These are phyloP conservation scores for Eutrema japonicum DNA, from an alignment of 345 rosid species.

Conservation along the genomic window DNA sequence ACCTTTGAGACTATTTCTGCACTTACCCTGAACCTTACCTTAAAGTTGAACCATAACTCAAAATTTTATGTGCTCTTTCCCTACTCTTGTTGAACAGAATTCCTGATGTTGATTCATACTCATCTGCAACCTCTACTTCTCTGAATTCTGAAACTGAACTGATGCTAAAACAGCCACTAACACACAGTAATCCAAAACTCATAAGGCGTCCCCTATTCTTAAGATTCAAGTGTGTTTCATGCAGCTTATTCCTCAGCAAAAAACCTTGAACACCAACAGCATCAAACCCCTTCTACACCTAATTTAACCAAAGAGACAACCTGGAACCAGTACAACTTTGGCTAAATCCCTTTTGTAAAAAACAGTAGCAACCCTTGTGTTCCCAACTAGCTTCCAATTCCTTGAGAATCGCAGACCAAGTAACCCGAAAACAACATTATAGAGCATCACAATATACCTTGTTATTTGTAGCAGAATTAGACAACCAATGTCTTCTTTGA, in stretches of 20 bases:
- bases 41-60: background rate
- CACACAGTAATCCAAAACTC: background rate
- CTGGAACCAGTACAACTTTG: slow-evolving; percentile 5
- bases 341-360: background rate
- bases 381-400: background rate
- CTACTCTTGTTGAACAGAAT: background rate
- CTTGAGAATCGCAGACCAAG: background rate
- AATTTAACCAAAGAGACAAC: background rate
- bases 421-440: background rate
- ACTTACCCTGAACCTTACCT: background rate
- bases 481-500: background rate
- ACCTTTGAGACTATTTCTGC: background rate
- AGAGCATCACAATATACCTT: background rate
- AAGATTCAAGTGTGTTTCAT: background rate
- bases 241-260: background rate
- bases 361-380: background rate
- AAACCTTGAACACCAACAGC: background rate
- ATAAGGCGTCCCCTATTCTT: background rate
- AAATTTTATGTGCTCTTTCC: background rate
- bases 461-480: background rate
- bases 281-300: background rate
- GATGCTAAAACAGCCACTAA: background rate
- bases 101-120: background rate
- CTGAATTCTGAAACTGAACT: background rate
- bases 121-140: background rate